A percentile compares a stretch with the other conserved stretches of the same genome.
Evolutionary conservation across 768 basidiomycete genomes (phyloP).

Genomic region (Amyloporia xantha): DNA sequence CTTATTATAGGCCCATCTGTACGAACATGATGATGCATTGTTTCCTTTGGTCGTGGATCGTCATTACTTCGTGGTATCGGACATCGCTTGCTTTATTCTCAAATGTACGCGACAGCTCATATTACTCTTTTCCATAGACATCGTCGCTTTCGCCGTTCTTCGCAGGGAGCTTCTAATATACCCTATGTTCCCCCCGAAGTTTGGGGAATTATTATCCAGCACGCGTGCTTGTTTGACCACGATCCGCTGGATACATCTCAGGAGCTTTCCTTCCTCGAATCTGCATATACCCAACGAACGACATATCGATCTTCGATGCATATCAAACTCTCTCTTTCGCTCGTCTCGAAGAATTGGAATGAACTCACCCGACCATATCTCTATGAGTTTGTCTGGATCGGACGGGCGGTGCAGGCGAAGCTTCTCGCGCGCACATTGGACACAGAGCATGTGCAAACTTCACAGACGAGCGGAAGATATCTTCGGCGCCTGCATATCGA

Average conservation of each 20-base stretch:
- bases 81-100: too few relatives aligned
- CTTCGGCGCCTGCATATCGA: slow-evolving; percentile 67
- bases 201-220: slow-evolving; percentile 60
- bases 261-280: slow-evolving; percentile 53
- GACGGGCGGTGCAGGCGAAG: slow-evolving; percentile 43
- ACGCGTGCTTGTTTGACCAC: slow-evolving; percentile 39
- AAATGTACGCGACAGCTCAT: too few relatives aligned
- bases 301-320: slow-evolving; percentile 43
- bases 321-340: slow-evolving; percentile 42
- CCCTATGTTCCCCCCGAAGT: slow-evolving; percentile 44
- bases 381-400: slow-evolving; percentile 69
- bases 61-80: too few relatives aligned
- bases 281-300: slow-evolving; percentile 33
- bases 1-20: too few relatives aligned
- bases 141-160: too few relatives aligned
- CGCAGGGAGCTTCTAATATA: not conserved
- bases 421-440: slow-evolving; percentile 37
- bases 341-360: slow-evolving; percentile 54
- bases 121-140: too few relatives aligned
- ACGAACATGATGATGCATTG: too few relatives aligned
- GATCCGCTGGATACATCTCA: slow-evolving; percentile 42
- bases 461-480: slow-evolving; percentile 26
- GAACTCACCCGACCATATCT: slow-evolving; percentile 46
- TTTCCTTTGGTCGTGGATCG: too few relatives aligned
- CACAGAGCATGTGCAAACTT: slow-evolving; percentile 32